Percentiles rank a stretch among this genome's conserved stretches.
These are phyloP conservation scores for Poronia punctata DNA, from an alignment of 495 filamentous ascomycete genomes.

Conservation along the genomic window DNA sequence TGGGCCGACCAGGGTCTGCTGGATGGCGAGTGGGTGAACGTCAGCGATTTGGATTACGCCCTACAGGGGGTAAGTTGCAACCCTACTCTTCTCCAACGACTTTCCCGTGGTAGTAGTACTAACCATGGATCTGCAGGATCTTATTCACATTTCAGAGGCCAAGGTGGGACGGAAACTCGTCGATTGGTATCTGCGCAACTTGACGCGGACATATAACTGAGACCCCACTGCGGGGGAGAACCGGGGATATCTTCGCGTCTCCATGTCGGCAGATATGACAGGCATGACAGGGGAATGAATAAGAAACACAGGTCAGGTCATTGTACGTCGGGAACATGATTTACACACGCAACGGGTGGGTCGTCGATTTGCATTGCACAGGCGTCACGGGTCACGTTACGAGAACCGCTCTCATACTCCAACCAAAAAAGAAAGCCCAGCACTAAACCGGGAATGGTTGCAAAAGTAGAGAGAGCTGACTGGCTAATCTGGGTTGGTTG, in stretches of 20 bases:
- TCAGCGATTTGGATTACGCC: constrained; percentile 92
- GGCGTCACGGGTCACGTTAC: constrained; percentile 23
- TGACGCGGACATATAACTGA: constrained; percentile 76
- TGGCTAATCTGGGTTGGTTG: constrained; percentile 4
- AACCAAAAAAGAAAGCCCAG: constrained; percentile 7
- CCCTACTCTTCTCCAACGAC: constrained; percentile 1
- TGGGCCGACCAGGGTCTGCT: constrained; percentile 87
- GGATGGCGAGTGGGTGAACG: constrained; percentile 85
- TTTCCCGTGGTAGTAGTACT: constrained; percentile 20
- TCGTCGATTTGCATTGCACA: constrained; percentile 25
- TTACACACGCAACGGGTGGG: constrained; percentile 8
- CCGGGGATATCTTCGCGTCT: too few species aligned
- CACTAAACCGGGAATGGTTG: too few species aligned
- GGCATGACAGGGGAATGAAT: not conserved
- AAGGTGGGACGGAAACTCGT: constrained; percentile 95
- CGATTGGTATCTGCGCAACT: constrained; percentile 97
- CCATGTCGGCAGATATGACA: constrained; percentile 7
- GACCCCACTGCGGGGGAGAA: constrained; percentile 1
- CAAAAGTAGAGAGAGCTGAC: too few species aligned
- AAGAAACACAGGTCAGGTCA: too few species aligned
- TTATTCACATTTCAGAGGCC: constrained; percentile 97
- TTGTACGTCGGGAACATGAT: constrained; percentile 10
- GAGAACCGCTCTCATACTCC: constrained; percentile 8
- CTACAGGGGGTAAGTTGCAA: constrained; percentile 69
- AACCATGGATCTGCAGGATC: constrained; percentile 47